A percentile compares a stretch with the other conserved stretches of the same genome.
Evolutionary conservation across 768 basidiomycete species (phyloP).

Genomic region (Mycena kentingensis): DNA sequence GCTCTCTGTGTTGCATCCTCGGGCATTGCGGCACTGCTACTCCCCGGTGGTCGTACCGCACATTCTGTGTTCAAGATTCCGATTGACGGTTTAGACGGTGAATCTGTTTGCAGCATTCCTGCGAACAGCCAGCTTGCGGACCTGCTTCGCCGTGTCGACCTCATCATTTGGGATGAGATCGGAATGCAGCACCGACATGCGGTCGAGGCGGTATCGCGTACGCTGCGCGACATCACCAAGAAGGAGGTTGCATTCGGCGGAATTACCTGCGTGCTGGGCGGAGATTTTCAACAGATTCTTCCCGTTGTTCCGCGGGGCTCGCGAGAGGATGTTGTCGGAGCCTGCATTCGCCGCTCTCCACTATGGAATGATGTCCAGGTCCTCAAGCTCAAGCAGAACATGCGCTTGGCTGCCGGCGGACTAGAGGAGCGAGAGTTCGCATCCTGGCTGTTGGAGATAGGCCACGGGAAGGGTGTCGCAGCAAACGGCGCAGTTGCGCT

Average conservation of each 20-base stretch:
- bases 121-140: conserved; percentile 9
- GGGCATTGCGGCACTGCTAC: conserved; percentile 2
- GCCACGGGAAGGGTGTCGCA: background rate
- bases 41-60: conserved; percentile 2
- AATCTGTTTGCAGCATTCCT: conserved; percentile 1
- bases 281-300: conserved; percentile 1
- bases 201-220: conserved; percentile 1
- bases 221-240: background rate
- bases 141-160: background rate
- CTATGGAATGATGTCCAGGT: background rate
- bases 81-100: conserved; percentile 3
- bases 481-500: background rate
- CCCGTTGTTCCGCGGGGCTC: conserved; percentile 4
- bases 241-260: background rate
- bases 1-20: conserved; percentile 11
- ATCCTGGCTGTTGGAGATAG: conserved; percentile 7
- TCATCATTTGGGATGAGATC: conserved; percentile 4
- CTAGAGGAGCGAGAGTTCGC: conserved; percentile 4
- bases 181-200: conserved; percentile 1
- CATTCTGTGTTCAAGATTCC: conserved; percentile 15
- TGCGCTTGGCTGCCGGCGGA: conserved; percentile 1
- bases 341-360: conserved; percentile 1
- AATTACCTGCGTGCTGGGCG: background rate
- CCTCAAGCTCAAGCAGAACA: background rate
- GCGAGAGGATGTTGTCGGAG: background rate